Evolutionary conservation across 1,139 yeast genomes (phyloP), one percentile per base, ranked within the genome.

Genomic region (Sugiyamaella sp.): DNA sequence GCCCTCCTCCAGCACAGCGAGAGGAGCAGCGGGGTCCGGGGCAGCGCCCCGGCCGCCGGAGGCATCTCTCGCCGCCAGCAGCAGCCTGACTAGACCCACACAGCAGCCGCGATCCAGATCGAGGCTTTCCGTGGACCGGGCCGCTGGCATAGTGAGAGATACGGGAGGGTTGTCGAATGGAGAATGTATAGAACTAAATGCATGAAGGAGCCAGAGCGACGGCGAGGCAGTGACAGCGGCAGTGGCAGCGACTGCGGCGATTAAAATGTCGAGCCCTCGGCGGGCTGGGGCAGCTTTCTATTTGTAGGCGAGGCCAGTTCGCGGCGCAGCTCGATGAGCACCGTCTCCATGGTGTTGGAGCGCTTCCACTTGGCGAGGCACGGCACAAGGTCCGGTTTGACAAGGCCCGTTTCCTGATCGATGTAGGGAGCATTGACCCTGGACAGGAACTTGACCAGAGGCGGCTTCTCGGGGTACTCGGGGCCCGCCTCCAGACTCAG

Each of bases 391-490:
- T 75, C 66, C 2, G 79, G 76, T 43, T 81, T 75, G 1, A 93
- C 91, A 33, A 77, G 44, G 21, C 98, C 99, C 16, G 78, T 77
- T 12, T 70, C 63, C 32, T 67, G 71, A 66, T 86, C 86, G 17
- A 95, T 97, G 68, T 96, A 90, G 0, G 98, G 97, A 56, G 93
- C 78, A 69, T 93, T 93, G 63, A 95, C 81, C 74, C 85, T 86
- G 35, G 96, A 85, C 17, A 87, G 74, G 67, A 95, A 95, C 59
- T 75, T 79, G 39, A 93, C 93, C 40, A 71, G 70, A 14, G 99
- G 99, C 1, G 99, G 97, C 62, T 79, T 72, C 57, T 88, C 95
- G 0, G 99, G 99, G 68, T 95, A 95, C 16, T 79, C 75, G 12
- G 82, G 84, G 25, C 91, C 97, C 68, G 98, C 93, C 58, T 82